Base-by-base conservation (phyloP, 257 asterid species). In the Fraxinus excelsior region DNA sequence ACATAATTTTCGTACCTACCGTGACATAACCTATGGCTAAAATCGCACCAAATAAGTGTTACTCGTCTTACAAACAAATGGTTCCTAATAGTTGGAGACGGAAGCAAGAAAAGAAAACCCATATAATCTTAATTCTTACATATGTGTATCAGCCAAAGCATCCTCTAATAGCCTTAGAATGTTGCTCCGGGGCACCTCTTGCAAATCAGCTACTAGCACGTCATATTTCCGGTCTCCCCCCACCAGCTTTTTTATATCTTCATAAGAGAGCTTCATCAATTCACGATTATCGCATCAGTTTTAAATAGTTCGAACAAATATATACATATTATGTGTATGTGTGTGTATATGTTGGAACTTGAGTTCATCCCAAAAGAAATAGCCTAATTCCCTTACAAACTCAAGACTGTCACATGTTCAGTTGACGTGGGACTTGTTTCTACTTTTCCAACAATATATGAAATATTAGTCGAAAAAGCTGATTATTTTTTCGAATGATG, bases 161-260 rank as follows among this genome's bases (percentile, higher is more conserved):
- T 75, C 81, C 81, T 87, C 87, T 79, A 91, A 78, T 32, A 90
- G 40, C 72, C 72, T 80, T 69, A 79, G 38, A 73, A 91, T 70
- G 49, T 91, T 87, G 21, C 42, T 68, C 3, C 86, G 65, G 1
- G 95, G 93, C 70, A 81, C 97, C 70, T 91, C 97, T 74, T 91
- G 97, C 83, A 91, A 82, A 35, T 95, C 97, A 66, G 90, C 80
- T 74, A 90, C 95, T 0, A 91, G 81, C 35, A 91, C 79, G 79
- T 90, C 93, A 35, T 79, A 88, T 79, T 87, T 87, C 73, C 84
- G 80, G 21, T 84, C 89, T 49, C 69, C 80, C 14, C 89, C 90
- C 18, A 90, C 89, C 74, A 91, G 75, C 77, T 81, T 88, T 60
- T 67, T 65, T 65, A 91, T 76, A 64, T 91, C 97, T 74, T 90